Evolutionary conservation across 192 early-diverging fungal species (phyloP).

Genomic region (Thamnidium elegans): DNA sequence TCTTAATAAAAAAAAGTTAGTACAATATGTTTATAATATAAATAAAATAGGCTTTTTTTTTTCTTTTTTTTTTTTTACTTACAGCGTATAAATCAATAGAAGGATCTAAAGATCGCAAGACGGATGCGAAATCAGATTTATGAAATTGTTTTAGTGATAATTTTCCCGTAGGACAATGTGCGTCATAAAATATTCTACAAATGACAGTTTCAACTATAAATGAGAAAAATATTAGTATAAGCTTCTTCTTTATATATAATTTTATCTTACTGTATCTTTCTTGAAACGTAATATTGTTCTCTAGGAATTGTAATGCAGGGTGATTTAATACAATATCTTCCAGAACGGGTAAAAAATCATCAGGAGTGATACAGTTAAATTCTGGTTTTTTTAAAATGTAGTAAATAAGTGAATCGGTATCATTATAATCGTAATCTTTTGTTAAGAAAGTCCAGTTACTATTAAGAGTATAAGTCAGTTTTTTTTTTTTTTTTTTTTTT

Average conservation of each 20-base stretch:
- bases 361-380: conserved; percentile 52
- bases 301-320: conserved; percentile 84
- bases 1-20: conserved; percentile 42
- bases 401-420: conserved; percentile 53
- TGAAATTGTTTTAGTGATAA: conserved; percentile 80
- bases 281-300: conserved; percentile 77
- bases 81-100: conserved; percentile 73
- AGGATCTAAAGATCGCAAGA: conserved; percentile 61
- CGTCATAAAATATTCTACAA: conserved; percentile 81
- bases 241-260: not conserved
- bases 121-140: conserved; percentile 57
- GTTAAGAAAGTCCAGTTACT: conserved; percentile 43
- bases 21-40: conserved; percentile 5
- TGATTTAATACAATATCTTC: conserved; percentile 82
- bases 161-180: conserved; percentile 60
- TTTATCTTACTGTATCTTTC: conserved; percentile 68
- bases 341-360: conserved; percentile 66
- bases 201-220: conserved; percentile 80
- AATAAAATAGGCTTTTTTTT: not conserved
- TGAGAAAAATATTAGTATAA: not conserved
- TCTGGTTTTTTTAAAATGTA: conserved; percentile 53
- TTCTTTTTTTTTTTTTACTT: conserved; percentile 12
- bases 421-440: conserved; percentile 38
- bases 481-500: not conserved
- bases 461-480: conserved; percentile 15